Conservation (phyloP, 163 green algal genomes). For the Scenedesmus sp. region DNA sequence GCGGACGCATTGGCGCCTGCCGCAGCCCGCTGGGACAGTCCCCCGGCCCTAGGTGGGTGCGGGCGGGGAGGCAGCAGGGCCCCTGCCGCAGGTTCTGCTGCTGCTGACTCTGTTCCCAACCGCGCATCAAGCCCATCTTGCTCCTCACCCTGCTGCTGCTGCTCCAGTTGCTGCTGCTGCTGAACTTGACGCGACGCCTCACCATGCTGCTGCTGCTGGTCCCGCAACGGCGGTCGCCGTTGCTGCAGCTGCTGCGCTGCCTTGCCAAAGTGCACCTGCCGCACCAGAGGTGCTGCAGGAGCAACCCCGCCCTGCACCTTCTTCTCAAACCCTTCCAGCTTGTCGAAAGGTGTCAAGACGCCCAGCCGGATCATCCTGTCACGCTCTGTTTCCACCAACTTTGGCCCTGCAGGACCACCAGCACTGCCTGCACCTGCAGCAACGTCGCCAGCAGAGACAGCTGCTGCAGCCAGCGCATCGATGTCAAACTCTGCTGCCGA, state of each 20-base stretch:
- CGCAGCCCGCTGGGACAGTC: not conserved
- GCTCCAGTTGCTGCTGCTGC: constrained; percentile 5
- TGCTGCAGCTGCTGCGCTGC: constrained; percentile 32
- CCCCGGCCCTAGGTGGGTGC: not conserved
- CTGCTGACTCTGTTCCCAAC: not conserved
- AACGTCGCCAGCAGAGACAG: not conserved
- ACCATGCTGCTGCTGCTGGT: not conserved
- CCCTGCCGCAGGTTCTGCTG: constrained; percentile 37
- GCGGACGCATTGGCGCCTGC: not conserved
- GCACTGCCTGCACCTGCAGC: not conserved
- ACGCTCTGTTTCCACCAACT: constrained; percentile 89
- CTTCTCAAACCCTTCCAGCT: constrained; percentile 87
- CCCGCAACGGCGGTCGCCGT: constrained; percentile 33
- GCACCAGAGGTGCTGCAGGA: constrained; percentile 22
- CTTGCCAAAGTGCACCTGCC: not conserved
- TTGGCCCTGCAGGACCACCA: not conserved
- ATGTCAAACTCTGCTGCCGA: not conserved
- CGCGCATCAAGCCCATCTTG: not conserved
- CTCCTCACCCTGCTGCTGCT: constrained; percentile 17
- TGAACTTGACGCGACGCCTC: not conserved
- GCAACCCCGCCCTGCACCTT: constrained; percentile 52
- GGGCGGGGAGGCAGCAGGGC: not conserved
- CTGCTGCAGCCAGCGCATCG: constrained; percentile 6
- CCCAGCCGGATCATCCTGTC: constrained; percentile 92
- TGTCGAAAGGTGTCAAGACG: constrained; percentile 93